Base-by-base conservation (phyloP, 768 basidiomycete genomes). In the Nevesoporus exiguus region DNA sequence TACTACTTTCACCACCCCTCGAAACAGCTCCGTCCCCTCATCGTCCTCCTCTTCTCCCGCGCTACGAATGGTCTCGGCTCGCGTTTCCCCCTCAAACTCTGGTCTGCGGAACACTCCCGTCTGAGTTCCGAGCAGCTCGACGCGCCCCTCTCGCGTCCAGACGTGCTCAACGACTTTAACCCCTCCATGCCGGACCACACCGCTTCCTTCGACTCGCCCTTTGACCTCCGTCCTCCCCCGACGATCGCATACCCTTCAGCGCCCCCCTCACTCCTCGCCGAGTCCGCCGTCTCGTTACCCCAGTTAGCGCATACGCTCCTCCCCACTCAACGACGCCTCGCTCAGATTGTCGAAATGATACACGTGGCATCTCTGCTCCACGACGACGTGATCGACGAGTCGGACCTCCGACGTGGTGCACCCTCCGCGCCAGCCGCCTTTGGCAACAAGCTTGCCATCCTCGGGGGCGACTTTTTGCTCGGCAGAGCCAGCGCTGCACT, bases 331-430 rank as follows among this genome's bases (percentile, higher is more conserved):
- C 74, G 88, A 29, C 87, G 95, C 29, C 83, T 99, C 31, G 96
- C 95, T 5, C 93, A 96, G 65, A 95, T 99, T 41, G 86, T 93
- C 49, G 97, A 99, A 70, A 97, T 98, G 93, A 90, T 99, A 45
- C 93, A 98, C 67, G 88, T 98, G 57, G 95, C 97, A 24, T 94
- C 90, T 3, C 78, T 93, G 10, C 76, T 99, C 17, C 96, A 98
- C 68, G 92, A 98, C 76, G 88, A 89, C 63, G 93, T 98, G 49
- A 81, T 88, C 54, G 88, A 92, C 74, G 71, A 73, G 57, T 82
- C 88, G 1, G 76, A 85, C 8, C 80, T 92, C 7, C 85, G 94
- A 7, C 79, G 95, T 0, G 79, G 81, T 13, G 75, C 76, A 4
- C 79, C 85, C 21, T 81, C 82, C 21, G 91, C 91, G 0, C 85